Evolutionary conservation across 352 stramenopile species (phyloP).

Genomic region (Pythium angustatum): DNA sequence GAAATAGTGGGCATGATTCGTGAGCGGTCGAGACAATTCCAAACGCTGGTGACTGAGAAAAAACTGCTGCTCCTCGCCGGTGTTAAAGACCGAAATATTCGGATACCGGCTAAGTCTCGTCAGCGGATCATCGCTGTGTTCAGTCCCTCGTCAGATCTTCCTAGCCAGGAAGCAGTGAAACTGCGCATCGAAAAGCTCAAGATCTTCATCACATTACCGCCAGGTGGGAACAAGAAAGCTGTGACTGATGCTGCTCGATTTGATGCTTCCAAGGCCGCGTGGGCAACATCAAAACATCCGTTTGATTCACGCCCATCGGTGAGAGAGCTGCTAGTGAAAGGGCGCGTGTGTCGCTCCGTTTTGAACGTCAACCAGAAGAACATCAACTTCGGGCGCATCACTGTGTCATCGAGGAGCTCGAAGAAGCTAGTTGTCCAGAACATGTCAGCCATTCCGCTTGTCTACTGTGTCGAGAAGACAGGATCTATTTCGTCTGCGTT

Average conservation of each 20-base stretch:
- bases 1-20: conserved; percentile 82
- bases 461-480: conserved; percentile 89
- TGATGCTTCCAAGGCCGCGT: conserved; percentile 59
- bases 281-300: conserved; percentile 74
- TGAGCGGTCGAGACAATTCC: conserved; percentile 67
- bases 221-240: conserved; percentile 86
- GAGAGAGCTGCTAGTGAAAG: conserved; percentile 81
- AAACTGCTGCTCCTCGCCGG: conserved; percentile 62
- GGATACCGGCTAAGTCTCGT: conserved; percentile 73
- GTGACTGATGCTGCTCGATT: conserved; percentile 55
- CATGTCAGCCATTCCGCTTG: conserved; percentile 80
- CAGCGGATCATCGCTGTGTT: conserved; percentile 84
- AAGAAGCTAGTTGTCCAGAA: conserved; percentile 88
- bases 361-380: conserved; percentile 93
- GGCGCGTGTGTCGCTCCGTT: conserved; percentile 81
- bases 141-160: conserved; percentile 47
- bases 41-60: conserved; percentile 67
- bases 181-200: conserved; percentile 85
- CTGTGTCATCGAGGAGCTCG: conserved; percentile 82
- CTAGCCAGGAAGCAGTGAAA: conserved; percentile 53
- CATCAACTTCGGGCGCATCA: conserved; percentile 90
- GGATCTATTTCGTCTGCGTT: conserved; percentile 90
- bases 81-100: conserved; percentile 77
- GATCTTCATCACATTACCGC: conserved; percentile 84
- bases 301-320: conserved; percentile 81